Conservation (phyloP, 306 rosid genomes). For the Corylus avellana region DNA sequence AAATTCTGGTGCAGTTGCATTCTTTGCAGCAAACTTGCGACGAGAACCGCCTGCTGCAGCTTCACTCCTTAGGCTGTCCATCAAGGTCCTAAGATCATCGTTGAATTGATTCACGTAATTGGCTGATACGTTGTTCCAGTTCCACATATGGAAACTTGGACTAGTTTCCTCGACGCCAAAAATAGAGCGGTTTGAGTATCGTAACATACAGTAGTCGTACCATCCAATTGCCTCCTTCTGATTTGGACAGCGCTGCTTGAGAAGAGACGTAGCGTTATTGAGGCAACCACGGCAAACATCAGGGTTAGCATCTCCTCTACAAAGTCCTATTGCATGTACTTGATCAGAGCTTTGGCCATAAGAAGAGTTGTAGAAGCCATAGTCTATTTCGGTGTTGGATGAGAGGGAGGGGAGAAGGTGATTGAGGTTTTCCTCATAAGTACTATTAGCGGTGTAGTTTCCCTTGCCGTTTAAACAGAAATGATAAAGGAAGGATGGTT, state of each 20-base stretch:
- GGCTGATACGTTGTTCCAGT: neutral
- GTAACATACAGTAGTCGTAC: slow-evolving; percentile 43
- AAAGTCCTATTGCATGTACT: slow-evolving; percentile 41
- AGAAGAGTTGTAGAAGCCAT: slow-evolving; percentile 45
- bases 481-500: neutral
- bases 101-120: slow-evolving; percentile 24
- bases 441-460: slow-evolving; percentile 47
- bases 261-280: slow-evolving; percentile 30
- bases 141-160: neutral
- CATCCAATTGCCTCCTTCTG: slow-evolving; percentile 53
- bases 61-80: slow-evolving; percentile 11
- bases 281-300: slow-evolving; percentile 49
- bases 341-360: slow-evolving; percentile 34
- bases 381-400: slow-evolving; percentile 19
- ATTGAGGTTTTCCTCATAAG: slow-evolving; percentile 49
- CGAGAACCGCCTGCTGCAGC: slow-evolving; percentile 33
- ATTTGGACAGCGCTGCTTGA: slow-evolving; percentile 38
- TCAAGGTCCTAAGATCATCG: slow-evolving; percentile 23
- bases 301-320: slow-evolving; percentile 47
- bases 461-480: slow-evolving; percentile 27
- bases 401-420: slow-evolving; percentile 42
- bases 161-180: slow-evolving; percentile 9
- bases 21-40: slow-evolving; percentile 32
- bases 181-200: slow-evolving; percentile 42
- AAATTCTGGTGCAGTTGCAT: slow-evolving; percentile 20